These are phyloP conservation scores for Penium margaritaceum DNA, from an alignment of 139 green algal genomes.

Conservation along the genomic window DNA sequence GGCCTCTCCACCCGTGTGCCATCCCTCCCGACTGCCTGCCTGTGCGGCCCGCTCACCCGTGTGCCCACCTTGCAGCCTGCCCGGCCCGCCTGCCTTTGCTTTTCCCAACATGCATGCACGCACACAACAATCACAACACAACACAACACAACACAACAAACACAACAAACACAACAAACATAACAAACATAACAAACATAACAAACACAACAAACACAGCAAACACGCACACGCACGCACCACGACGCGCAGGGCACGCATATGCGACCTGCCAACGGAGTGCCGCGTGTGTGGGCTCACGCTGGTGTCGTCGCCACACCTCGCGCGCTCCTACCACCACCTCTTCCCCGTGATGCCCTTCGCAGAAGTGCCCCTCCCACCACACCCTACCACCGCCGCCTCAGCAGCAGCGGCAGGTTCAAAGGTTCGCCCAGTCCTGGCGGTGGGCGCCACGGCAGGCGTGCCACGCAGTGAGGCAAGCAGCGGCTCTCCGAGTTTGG, in stretches of 20 bases:
- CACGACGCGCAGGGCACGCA: background rate
- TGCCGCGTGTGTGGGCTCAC: slow-evolving; percentile 88
- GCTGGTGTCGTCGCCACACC: slow-evolving; percentile 87
- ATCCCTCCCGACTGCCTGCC: background rate
- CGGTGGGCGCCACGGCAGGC: too few species aligned
- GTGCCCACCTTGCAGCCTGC: background rate
- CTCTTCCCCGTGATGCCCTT: slow-evolving; percentile 83
- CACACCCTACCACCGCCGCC: too few species aligned
- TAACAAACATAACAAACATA: too few species aligned
- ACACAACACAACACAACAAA: too few species aligned
- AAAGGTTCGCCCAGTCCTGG: too few species aligned
- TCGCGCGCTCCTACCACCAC: slow-evolving; percentile 95
- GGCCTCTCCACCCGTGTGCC: background rate
- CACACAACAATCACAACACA: too few species aligned
- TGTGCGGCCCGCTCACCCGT: slow-evolving; percentile 3
- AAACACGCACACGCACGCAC: background rate
- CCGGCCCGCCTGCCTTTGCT: background rate
- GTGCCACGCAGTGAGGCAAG: too few species aligned
- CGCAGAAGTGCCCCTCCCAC: slow-evolving; percentile 19
- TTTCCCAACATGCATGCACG: too few species aligned
- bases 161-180: too few species aligned
- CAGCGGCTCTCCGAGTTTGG: too few species aligned
- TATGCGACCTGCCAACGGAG: slow-evolving; percentile 67
- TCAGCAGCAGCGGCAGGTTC: too few species aligned
- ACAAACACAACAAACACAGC: too few species aligned